phyloP scores from a whole-genome alignment of 2,329 filamentous ascomycete species.

The Penicillium olsonii region DNA sequence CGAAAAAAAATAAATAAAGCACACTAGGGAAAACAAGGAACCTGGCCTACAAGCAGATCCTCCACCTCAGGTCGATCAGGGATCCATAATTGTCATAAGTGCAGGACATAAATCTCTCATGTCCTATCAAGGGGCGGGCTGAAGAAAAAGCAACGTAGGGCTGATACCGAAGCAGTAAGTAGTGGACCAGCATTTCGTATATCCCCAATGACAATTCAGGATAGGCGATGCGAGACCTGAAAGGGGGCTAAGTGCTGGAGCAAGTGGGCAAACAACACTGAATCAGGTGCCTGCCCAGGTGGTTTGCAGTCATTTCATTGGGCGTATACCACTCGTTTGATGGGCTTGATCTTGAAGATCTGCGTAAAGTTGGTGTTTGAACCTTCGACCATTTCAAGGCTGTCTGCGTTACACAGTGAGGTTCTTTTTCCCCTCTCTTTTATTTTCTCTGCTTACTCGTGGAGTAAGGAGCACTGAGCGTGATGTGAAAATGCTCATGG shows the following conservation, averaged over 20 bases:
- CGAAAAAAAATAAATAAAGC: not conserved
- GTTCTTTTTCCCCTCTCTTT: no score
- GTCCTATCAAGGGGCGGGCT: not conserved
- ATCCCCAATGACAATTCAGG: conserved; percentile 9
- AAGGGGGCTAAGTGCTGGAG: not conserved
- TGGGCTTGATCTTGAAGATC: conserved; percentile 1
- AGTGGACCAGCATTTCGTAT: conserved; percentile 13
- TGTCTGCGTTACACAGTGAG: no score
- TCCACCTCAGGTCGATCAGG: not conserved
- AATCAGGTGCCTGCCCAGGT: conserved; percentile 4
- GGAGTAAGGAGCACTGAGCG: not conserved
- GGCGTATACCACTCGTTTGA: conserved; percentile 5
- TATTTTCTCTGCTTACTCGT: no score
- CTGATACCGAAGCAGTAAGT: not conserved
- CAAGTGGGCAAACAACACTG: conserved; percentile 5
- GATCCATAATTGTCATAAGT: not conserved
- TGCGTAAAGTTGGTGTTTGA: not conserved
- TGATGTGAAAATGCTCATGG: not conserved
- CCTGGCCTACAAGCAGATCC: not conserved
- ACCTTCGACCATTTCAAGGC: not conserved
- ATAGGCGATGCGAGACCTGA: not conserved
- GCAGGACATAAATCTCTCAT: not conserved
- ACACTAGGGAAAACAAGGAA: not conserved
- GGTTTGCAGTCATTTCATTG: conserved; percentile 8
- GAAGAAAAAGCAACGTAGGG: not conserved